phyloP scores from a whole-genome alignment of 371 early-diverging fungal species.

The Phascolomyces articulosus region DNA sequence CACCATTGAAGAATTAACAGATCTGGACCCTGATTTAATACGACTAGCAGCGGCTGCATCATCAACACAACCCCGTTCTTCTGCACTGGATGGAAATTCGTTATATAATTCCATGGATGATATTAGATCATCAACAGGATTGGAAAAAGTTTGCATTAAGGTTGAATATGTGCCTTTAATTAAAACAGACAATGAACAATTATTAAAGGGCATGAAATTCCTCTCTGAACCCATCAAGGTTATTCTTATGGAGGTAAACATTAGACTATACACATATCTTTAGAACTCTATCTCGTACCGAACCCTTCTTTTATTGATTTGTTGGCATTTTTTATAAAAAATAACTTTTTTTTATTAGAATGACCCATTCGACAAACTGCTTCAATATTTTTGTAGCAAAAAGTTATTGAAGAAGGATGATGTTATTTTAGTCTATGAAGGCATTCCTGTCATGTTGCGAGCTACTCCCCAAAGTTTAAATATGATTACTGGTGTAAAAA shows the following conservation, averaged over 20 bases:
- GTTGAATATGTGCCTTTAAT: slow-evolving; percentile 27
- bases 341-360: slow-evolving; percentile 18
- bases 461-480: slow-evolving; percentile 42
- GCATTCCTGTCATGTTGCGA: slow-evolving; percentile 31
- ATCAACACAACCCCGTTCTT: neutral
- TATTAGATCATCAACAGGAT: neutral
- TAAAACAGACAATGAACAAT: neutral
- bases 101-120: no score
- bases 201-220: slow-evolving; percentile 5
- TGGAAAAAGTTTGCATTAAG: slow-evolving; percentile 34
- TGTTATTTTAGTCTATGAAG: slow-evolving; percentile 35
- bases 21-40: slow-evolving; percentile 44
- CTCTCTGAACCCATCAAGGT: slow-evolving; percentile 34
- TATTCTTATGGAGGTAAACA: slow-evolving; percentile 41
- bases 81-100: neutral
- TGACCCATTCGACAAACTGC: slow-evolving; percentile 31
- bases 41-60: neutral
- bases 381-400: slow-evolving; percentile 28
- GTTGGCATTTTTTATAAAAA: no score
- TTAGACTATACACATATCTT: no score
- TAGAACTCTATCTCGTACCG: no score
- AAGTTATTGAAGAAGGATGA: slow-evolving; percentile 31
- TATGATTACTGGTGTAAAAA: slow-evolving; percentile 19
- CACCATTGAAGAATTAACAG: slow-evolving; percentile 20
- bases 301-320: neutral